Base-by-base conservation (phyloP, 352 stramenopile genomes). In the Phytophthora pisi region DNA sequence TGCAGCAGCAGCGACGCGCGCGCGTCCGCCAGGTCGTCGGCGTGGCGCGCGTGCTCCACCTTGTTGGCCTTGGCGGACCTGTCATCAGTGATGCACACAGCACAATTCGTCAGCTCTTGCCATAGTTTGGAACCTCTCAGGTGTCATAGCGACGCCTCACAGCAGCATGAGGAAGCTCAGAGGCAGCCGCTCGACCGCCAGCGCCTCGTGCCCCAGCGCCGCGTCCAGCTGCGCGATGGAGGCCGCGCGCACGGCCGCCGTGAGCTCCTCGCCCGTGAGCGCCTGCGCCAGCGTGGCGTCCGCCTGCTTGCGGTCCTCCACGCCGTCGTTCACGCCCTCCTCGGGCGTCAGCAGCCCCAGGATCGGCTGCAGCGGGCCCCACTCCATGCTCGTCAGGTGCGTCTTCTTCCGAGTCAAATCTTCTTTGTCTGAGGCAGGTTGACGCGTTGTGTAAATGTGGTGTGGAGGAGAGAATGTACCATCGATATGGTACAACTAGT, bases 161-260 rank as follows among this genome's bases (percentile, higher is more conserved):
- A 94, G 56, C 26, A 94, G 42, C 28, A 75, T 20, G 5, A 86
- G 74, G 34, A 75, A 70, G 59, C 68, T 75, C 40, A 68, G 60
- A 24, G 86, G 82, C 51, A 89, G 82, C 52, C 71, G 79, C 43
- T 89, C 84, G 1, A 81, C 71, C 10, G 72, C 60, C 7, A 94
- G 66, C 51, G 68, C 61, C 31, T 87, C 81, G 58, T 91, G 72
- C 15, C 65, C 67, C 11, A 94, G 70, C 59, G 68, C 84, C 31
- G 75, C 51, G 55, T 92, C 84, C 24, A 94, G 54, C 62, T 94
- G 82, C 3, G 68, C 77, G 11, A 92, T 57, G 18, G 84, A 88
- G 31, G 86, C 77, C 11, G 46, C 10, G 23, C 79, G 76, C 23
- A 93, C 59, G 16, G 86, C 84, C 7, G 36, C 30, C 13, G 59